Conservation (phyloP, 805 yeast species). For the Wickerhamiella parazyma region DNA sequence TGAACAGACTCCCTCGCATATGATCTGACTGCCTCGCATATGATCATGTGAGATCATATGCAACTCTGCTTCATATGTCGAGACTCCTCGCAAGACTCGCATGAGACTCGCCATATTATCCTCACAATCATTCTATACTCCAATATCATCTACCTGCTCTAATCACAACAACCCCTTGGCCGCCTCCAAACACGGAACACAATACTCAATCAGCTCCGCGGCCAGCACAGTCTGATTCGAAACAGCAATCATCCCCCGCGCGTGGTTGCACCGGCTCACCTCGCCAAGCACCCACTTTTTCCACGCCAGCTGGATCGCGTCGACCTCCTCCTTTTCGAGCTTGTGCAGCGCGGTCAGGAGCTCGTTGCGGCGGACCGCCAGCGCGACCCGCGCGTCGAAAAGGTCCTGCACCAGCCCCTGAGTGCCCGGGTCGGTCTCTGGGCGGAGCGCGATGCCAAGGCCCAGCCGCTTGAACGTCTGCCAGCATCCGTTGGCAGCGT, state of each 20-base stretch:
- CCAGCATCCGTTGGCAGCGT: constrained; percentile 3
- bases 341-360: neutral
- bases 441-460: neutral
- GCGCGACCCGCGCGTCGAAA: neutral
- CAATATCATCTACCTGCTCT: too few species aligned
- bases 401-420: neutral
- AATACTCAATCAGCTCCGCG: neutral
- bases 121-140: too few species aligned
- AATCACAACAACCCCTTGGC: neutral
- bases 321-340: constrained; percentile 1
- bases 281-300: constrained; percentile 5
- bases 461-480: constrained; percentile 1
- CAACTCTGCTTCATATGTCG: too few species aligned
- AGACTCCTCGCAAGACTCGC: too few species aligned
- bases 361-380: constrained; percentile 1
- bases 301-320: constrained; percentile 1
- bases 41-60: too few species aligned
- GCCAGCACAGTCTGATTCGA: neutral
- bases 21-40: too few species aligned
- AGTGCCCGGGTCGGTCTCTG: neutral
- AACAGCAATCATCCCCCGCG: neutral
- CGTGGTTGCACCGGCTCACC: constrained; percentile 6
- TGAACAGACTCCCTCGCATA: too few species aligned
- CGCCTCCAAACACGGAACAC: constrained; percentile 2
- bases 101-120: too few species aligned